Conservation (phyloP, 2,329 filamentous ascomycete species). For the Fusarium sp. region DNA sequence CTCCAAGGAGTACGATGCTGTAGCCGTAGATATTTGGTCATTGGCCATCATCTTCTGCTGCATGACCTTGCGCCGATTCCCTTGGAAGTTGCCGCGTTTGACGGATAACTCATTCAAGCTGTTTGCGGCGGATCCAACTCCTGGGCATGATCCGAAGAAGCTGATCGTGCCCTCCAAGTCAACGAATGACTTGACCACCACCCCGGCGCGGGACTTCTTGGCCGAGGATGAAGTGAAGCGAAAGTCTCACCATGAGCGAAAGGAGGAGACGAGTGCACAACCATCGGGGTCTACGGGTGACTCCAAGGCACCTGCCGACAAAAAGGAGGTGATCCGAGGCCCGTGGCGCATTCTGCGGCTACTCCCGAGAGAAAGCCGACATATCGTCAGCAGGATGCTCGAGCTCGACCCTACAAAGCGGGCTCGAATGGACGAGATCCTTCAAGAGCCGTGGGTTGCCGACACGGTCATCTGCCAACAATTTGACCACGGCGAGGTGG, state of each 20-base stretch:
- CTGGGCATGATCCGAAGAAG: slow-evolving; percentile 72
- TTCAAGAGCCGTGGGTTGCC: slow-evolving; percentile 91
- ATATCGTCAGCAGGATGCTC: slow-evolving; percentile 93
- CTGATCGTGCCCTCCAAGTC: slow-evolving; percentile 61
- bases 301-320: slow-evolving; percentile 53
- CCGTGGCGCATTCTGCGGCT: slow-evolving; percentile 91
- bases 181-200: slow-evolving; percentile 57
- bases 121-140: slow-evolving; percentile 87
- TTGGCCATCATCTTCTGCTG: slow-evolving; percentile 98
- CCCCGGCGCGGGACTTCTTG: slow-evolving; percentile 54
- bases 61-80: slow-evolving; percentile 95
- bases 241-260: slow-evolving; percentile 34
- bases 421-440: slow-evolving; percentile 86
- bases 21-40: slow-evolving; percentile 97
- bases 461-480: slow-evolving; percentile 87
- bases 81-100: slow-evolving; percentile 93
- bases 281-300: slow-evolving; percentile 12
- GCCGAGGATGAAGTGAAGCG: slow-evolving; percentile 49
- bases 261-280: slow-evolving; percentile 28
- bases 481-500: slow-evolving; percentile 74
- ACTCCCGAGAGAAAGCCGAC: slow-evolving; percentile 87
- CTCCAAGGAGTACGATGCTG: slow-evolving; percentile 90
- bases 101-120: slow-evolving; percentile 96
- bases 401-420: slow-evolving; percentile 86
- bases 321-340: slow-evolving; percentile 86